Percentiles rank a stretch among this genome's conserved stretches.
Evolutionary conservation across 805 yeast species (phyloP).

Genomic region (Monosporozyma aerobia): DNA sequence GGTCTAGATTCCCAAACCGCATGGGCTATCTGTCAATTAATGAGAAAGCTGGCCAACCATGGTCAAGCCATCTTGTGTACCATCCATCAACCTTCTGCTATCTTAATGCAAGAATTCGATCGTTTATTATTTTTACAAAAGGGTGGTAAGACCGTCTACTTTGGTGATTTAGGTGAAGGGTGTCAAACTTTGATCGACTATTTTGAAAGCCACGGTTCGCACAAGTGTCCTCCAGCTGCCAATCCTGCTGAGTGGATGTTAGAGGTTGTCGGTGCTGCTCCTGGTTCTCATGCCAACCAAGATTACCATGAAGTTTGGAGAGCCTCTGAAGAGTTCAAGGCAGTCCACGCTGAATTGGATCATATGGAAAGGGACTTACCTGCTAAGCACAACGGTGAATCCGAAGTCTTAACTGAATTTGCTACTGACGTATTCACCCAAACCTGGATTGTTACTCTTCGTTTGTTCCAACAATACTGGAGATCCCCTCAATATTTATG

Average conservation of each 20-base stretch:
- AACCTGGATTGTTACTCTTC: slow-evolving; percentile 37
- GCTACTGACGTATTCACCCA: slow-evolving; percentile 39
- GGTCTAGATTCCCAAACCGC: slow-evolving; percentile 64
- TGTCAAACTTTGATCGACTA: slow-evolving; percentile 51
- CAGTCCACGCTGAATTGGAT: slow-evolving; percentile 51
- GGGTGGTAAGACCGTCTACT: slow-evolving; percentile 70
- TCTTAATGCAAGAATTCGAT: slow-evolving; percentile 68
- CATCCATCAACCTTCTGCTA: slow-evolving; percentile 81
- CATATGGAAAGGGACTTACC: slow-evolving; percentile 53
- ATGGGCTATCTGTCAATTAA: slow-evolving; percentile 53
- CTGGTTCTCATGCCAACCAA: slow-evolving; percentile 65
- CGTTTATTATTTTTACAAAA: slow-evolving; percentile 57
- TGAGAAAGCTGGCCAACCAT: slow-evolving; percentile 49
- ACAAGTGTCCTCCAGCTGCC: slow-evolving; percentile 56
- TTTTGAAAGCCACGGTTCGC: slow-evolving; percentile 59
- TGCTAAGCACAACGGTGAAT: slow-evolving; percentile 29
- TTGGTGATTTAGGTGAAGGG: slow-evolving; percentile 58
- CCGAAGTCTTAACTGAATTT: slow-evolving; percentile 33
- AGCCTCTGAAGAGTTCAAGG: slow-evolving; percentile 51
- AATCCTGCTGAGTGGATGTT: slow-evolving; percentile 95
- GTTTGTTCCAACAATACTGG: slow-evolving; percentile 60
- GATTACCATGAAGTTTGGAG: slow-evolving; percentile 75
- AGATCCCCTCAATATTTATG: slow-evolving; percentile 56
- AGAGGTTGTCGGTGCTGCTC: slow-evolving; percentile 77
- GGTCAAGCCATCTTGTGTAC: slow-evolving; percentile 66